phyloP scores from a whole-genome alignment of 352 stramenopile species.

The Stramenopiles sp. region DNA sequence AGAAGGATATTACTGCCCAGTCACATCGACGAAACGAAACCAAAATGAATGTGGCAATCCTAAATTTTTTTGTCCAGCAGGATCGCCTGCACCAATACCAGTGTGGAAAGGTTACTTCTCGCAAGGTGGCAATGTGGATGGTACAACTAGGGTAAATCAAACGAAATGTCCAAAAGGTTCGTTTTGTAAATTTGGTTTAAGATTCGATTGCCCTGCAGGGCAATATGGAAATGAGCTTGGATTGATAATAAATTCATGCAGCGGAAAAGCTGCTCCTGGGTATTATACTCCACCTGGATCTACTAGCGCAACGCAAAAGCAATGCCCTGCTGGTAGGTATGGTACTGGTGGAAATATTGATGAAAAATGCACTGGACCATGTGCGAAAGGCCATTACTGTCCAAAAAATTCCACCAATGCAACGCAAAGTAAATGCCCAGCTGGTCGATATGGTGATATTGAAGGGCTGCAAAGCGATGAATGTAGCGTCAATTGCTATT shows the following conservation, averaged over 20 bases:
- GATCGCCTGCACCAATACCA: conserved; percentile 4
- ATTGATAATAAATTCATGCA: neutral
- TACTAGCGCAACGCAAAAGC: conserved; percentile 4
- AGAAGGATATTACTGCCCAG: conserved; percentile 10
- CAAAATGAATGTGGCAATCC: neutral
- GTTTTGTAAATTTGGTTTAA: neutral
- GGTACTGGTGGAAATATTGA: neutral
- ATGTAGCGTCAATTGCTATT: too few relatives aligned
- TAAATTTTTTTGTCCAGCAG: conserved; percentile 14
- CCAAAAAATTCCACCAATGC: conserved; percentile 5
- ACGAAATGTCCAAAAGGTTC: neutral
- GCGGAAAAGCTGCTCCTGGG: neutral
- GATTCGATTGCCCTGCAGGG: neutral
- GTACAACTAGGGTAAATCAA: neutral
- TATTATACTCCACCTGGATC: conserved; percentile 12
- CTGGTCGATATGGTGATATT: conserved; percentile 12
- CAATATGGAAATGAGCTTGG: neutral
- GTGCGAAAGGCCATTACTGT: conserved; percentile 16
- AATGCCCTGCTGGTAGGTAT: neutral
- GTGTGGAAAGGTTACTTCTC: conserved; percentile 16
- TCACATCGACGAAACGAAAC: neutral
- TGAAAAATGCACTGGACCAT: too few relatives aligned
- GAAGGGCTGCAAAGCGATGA: conserved; percentile 6
- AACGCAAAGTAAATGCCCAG: conserved; percentile 10
- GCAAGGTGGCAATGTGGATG: neutral